These are phyloP conservation scores for Grigorovia transvaalensis DNA, from an alignment of 805 yeast genomes.

Conservation along the genomic window DNA sequence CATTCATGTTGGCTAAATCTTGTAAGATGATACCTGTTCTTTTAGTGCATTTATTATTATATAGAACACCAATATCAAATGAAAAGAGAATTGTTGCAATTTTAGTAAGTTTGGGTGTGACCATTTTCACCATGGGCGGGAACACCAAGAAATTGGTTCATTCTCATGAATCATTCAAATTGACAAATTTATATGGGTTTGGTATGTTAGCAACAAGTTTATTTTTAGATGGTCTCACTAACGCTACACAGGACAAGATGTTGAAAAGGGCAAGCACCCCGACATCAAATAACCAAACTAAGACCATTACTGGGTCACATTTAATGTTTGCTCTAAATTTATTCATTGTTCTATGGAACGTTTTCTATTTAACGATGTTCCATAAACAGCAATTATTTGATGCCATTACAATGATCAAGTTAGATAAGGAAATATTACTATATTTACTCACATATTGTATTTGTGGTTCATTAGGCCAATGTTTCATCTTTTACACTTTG, in stretches of 20 bases:
- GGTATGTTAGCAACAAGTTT: constrained; percentile 48
- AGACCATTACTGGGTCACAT: constrained; percentile 66
- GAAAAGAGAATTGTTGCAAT: constrained; percentile 72
- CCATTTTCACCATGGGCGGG: constrained; percentile 56
- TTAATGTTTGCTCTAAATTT: constrained; percentile 67
- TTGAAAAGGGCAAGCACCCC: constrained; percentile 35
- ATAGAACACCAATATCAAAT: constrained; percentile 58
- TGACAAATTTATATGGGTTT: constrained; percentile 42
- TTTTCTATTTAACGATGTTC: constrained; percentile 33
- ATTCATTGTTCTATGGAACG: constrained; percentile 36
- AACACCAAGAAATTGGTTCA: neutral
- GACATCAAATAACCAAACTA: too few relatives aligned
- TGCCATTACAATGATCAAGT: constrained; percentile 31
- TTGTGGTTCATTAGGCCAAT: constrained; percentile 86
- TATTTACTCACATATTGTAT: constrained; percentile 60
- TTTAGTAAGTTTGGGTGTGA: constrained; percentile 75
- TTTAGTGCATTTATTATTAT: constrained; percentile 64
- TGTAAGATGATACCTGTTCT: constrained; percentile 94
- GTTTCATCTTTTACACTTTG: constrained; percentile 80
- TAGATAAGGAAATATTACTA: constrained; percentile 38
- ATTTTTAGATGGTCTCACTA: constrained; percentile 82
- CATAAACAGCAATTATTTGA: constrained; percentile 20
- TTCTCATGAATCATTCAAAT: neutral
- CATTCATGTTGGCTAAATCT: constrained; percentile 78
- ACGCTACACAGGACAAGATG: constrained; percentile 84